Conservation (phyloP, 1,284 basidiomycete genomes). For the Athelia sp. region DNA sequence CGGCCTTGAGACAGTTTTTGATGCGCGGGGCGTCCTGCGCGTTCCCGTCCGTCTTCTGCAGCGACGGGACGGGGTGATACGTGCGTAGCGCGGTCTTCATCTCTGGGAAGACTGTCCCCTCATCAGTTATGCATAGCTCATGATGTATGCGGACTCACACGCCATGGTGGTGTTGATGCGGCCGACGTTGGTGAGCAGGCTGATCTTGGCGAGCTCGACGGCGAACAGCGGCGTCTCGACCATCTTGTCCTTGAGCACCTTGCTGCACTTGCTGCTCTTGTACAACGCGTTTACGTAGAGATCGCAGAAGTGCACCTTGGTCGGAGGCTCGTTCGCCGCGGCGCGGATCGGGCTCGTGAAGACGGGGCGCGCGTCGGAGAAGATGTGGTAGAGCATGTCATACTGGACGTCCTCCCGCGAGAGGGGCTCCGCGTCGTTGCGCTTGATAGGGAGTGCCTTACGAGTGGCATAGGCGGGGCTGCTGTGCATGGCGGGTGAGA, state of each 20-base stretch:
- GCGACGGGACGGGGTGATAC: conserved; percentile 77
- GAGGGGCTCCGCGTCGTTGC: conserved; percentile 71
- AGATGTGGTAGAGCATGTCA: conserved; percentile 77
- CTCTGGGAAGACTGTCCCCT: conserved; percentile 59
- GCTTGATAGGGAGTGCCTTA: conserved; percentile 74
- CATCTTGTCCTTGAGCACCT: conserved; percentile 68
- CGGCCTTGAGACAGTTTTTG: conserved; percentile 60
- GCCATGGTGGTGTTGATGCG: conserved; percentile 84
- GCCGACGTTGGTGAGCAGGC: conserved; percentile 76
- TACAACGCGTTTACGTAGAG: conserved; percentile 80
- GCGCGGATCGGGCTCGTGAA: conserved; percentile 59
- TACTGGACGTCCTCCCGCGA: conserved; percentile 82
- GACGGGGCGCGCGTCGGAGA: conserved; percentile 60
- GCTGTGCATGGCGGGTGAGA: background rate
- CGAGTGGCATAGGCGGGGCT: conserved; percentile 58
- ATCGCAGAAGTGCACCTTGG: conserved; percentile 73
- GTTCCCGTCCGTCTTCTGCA: conserved; percentile 74
- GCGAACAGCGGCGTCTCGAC: conserved; percentile 58
- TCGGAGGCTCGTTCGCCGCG: conserved; percentile 30
- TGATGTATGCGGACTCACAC: conserved; percentile 43
- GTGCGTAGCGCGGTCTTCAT: conserved; percentile 80
- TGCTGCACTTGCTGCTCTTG: conserved; percentile 78
- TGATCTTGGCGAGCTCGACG: conserved; percentile 73
- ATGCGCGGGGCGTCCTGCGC: conserved; percentile 81
- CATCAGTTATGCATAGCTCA: background rate